Conservation (phyloP, 352 stramenopile genomes). For the Peronosclerospora sorghi region DNA sequence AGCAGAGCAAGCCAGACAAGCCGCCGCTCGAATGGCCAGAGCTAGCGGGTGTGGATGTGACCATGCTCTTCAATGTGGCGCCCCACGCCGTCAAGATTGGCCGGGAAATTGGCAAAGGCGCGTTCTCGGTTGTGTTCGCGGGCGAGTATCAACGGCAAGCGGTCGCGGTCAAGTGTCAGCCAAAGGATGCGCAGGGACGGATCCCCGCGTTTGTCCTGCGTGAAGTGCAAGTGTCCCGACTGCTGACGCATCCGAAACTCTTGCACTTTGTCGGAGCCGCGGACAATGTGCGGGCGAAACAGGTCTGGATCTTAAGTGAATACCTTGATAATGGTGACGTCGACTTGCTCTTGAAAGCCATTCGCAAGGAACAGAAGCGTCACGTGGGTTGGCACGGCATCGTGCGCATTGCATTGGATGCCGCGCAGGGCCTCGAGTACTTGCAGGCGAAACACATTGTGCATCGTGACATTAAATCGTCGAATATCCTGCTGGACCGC, state of each 20-base stretch:
- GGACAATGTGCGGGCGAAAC: constrained; percentile 53
- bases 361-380: constrained; percentile 27
- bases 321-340: constrained; percentile 69
- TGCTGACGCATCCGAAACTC: constrained; percentile 58
- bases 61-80: constrained; percentile 46
- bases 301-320: constrained; percentile 80
- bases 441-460: constrained; percentile 84
- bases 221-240: constrained; percentile 60
- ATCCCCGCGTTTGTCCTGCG: constrained; percentile 69
- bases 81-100: constrained; percentile 53
- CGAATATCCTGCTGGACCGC: constrained; percentile 76
- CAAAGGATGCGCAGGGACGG: constrained; percentile 57
- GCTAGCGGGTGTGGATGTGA: too few relatives aligned
- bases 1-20: too few relatives aligned
- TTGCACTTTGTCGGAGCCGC: constrained; percentile 67
- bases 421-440: constrained; percentile 89
- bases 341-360: constrained; percentile 48
- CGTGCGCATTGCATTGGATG: constrained; percentile 60
- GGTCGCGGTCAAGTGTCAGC: constrained; percentile 80
- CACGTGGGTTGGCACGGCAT: constrained; percentile 58
- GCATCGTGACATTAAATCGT: constrained; percentile 84
- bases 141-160: constrained; percentile 62
- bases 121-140: constrained; percentile 70
- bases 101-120: constrained; percentile 76
- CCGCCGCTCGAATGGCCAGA: too few relatives aligned